Percentiles rank a stretch among this genome's conserved stretches.
These are phyloP conservation scores for Fusarium euwallaceae DNA, from an alignment of 2,329 filamentous ascomycete genomes.

Conservation along the genomic window DNA sequence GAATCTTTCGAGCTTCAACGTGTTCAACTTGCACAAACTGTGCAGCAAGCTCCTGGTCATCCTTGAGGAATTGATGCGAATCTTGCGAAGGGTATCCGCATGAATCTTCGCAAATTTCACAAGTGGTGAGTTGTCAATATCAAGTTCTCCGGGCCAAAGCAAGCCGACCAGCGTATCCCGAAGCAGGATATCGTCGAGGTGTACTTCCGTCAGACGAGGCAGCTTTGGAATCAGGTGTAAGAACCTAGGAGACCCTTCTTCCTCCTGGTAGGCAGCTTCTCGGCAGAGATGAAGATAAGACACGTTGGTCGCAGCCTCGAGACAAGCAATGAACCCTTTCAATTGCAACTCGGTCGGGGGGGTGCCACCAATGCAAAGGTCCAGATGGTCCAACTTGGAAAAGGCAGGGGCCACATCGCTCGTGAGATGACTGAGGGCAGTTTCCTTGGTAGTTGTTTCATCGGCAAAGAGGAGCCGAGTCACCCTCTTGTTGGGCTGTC, in stretches of 20 bases:
- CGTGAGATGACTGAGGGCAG: not conserved
- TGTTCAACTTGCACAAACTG: not conserved
- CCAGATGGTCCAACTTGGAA: not conserved
- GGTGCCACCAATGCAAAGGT: slow-evolving; percentile 6
- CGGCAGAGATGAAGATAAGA: slow-evolving; percentile 7
- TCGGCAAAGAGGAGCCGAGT: slow-evolving; percentile 12
- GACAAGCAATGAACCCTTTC: not conserved
- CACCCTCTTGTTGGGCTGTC: not conserved
- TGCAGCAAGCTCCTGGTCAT: not conserved
- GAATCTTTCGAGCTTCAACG: slow-evolving; percentile 4
- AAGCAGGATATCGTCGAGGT: not conserved
- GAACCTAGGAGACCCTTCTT: not conserved
- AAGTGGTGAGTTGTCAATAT: not conserved
- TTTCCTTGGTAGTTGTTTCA: not conserved
- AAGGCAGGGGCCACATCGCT: not conserved
- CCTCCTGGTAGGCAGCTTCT: not conserved
- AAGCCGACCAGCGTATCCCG: not conserved
- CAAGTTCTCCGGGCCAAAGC: not conserved
- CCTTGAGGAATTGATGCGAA: not conserved
- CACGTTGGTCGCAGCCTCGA: slow-evolving; percentile 1
- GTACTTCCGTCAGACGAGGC: not conserved
- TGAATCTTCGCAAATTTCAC: slow-evolving; percentile 4
- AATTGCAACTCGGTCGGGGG: not conserved
- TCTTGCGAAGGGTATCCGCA: not conserved
- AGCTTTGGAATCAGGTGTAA: not conserved